These are phyloP conservation scores for Dendrobium huoshanense DNA, from an alignment of 106 monocot genomes.

Conservation along the genomic window DNA sequence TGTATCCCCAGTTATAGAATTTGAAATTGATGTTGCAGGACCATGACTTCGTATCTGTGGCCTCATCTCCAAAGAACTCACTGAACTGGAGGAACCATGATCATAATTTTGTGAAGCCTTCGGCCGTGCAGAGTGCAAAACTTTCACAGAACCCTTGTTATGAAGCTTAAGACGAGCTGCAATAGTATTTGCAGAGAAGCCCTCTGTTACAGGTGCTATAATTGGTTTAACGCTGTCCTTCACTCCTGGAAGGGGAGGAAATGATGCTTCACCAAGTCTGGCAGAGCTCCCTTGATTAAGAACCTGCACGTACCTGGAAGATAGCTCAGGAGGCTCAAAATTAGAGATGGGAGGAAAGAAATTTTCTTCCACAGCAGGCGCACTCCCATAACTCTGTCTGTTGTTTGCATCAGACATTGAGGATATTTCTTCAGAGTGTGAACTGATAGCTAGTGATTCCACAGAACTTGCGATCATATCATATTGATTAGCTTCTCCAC, in stretches of 20 bases:
- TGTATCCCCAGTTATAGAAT: background rate
- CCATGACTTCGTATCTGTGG: conserved; percentile 7
- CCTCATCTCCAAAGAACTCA: conserved; percentile 16
- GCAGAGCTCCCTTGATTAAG: conserved; percentile 33
- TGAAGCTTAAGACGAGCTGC: conserved; percentile 39
- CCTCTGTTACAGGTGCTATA: conserved; percentile 17
- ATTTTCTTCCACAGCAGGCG: conserved; percentile 43
- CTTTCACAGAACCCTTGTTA: conserved; percentile 19
- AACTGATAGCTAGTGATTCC: conserved; percentile 27
- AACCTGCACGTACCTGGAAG: conserved; percentile 56
- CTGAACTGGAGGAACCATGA: conserved; percentile 13
- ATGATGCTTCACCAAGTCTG: conserved; percentile 53
- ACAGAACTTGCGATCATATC: conserved; percentile 22
- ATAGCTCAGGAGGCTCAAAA: conserved; percentile 33
- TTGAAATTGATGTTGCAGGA: conserved; percentile 4
- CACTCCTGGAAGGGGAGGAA: conserved; percentile 84
- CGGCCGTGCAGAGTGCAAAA: conserved; percentile 20
- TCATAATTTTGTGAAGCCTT: conserved; percentile 15
- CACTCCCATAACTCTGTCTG: conserved; percentile 19
- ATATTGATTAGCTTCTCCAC: conserved; percentile 11
- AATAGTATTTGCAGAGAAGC: conserved; percentile 27
- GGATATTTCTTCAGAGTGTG: conserved; percentile 15
- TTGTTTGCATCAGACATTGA: conserved; percentile 8
- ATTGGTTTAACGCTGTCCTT: conserved; percentile 24
- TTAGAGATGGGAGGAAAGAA: conserved; percentile 73